These are phyloP conservation scores for Phytomonas francai DNA, from an alignment of 208 protist genomes.

Conservation along the genomic window DNA sequence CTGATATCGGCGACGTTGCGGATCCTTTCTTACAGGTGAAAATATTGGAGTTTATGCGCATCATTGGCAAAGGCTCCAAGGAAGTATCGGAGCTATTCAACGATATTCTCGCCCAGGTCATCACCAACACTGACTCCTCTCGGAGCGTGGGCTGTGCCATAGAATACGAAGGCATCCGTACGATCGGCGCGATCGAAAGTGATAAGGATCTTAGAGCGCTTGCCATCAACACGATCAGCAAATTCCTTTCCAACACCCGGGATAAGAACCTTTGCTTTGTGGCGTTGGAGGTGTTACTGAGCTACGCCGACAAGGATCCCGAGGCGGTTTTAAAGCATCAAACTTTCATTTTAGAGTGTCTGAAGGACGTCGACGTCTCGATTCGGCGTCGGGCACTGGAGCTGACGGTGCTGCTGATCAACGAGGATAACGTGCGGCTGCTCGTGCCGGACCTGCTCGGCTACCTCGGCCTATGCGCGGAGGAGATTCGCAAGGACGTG, in stretches of 20 bases:
- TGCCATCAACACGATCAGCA: constrained; percentile 97
- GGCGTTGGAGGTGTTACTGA: constrained; percentile 91
- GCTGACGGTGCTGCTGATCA: constrained; percentile 96
- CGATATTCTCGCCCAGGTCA: constrained; percentile 96
- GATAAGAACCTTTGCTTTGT: constrained; percentile 99
- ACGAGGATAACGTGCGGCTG: constrained; percentile 87
- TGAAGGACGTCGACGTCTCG: constrained; percentile 94
- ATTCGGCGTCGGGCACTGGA: constrained; percentile 96
- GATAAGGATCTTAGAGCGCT: constrained; percentile 86
- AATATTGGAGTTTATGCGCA: constrained; percentile 92
- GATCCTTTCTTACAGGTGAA: constrained; percentile 99
- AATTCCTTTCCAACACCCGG: constrained; percentile 92
- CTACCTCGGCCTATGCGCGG: constrained; percentile 89
- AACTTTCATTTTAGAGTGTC: constrained; percentile 94
- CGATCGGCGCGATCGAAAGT: constrained; percentile 96
- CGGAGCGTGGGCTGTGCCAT: constrained; percentile 97
- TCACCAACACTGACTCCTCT: constrained; percentile 95
- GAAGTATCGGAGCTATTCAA: constrained; percentile 94
- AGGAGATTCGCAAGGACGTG: constrained; percentile 93
- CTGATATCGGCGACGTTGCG: constrained; percentile 93
- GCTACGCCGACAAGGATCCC: constrained; percentile 84
- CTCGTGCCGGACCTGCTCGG: constrained; percentile 93
- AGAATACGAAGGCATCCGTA: constrained; percentile 97
- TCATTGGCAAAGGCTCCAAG: constrained; percentile 91
- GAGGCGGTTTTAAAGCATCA: constrained; percentile 89